Conservation (phyloP, 2,329 filamentous ascomycete species). For the Exophiala oligosperma region DNA sequence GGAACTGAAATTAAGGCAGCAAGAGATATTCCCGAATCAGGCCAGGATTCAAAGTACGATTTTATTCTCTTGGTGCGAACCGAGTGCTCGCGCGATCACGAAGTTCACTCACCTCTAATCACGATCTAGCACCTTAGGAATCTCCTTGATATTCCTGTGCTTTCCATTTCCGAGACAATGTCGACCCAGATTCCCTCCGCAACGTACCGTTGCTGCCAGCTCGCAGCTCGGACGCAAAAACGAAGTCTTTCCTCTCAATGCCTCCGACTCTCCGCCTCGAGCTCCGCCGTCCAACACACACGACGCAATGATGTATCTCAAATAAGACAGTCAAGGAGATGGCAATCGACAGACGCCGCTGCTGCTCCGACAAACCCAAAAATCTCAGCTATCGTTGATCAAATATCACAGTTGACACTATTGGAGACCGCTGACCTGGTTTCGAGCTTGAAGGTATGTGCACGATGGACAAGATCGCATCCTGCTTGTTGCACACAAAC, state of each 20-base stretch:
- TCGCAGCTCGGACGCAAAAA: slow-evolving; percentile 29
- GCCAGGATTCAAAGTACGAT: not conserved
- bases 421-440: slow-evolving; percentile 97
- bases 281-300: slow-evolving; percentile 40
- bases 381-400: slow-evolving; percentile 91
- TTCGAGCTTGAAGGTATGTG: slow-evolving; percentile 81
- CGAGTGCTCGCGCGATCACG: not conserved
- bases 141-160: not conserved
- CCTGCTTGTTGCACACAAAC: not conserved
- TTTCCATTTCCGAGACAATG: slow-evolving; percentile 9
- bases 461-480: not conserved
- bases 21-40: not conserved
- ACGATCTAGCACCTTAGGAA: not conserved
- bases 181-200: slow-evolving; percentile 13
- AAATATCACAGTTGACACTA: slow-evolving; percentile 97
- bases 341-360: slow-evolving; percentile 79
- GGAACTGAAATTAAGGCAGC: not conserved
- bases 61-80: not conserved
- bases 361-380: slow-evolving; percentile 74
- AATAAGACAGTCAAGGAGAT: slow-evolving; percentile 62
- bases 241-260: slow-evolving; percentile 32
- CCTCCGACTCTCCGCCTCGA: slow-evolving; percentile 42
- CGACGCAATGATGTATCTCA: slow-evolving; percentile 31
- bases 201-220: slow-evolving; percentile 22
- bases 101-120: not conserved